Conservation (phyloP, 1,284 basidiomycete genomes). For the Inonotus obliquus region DNA sequence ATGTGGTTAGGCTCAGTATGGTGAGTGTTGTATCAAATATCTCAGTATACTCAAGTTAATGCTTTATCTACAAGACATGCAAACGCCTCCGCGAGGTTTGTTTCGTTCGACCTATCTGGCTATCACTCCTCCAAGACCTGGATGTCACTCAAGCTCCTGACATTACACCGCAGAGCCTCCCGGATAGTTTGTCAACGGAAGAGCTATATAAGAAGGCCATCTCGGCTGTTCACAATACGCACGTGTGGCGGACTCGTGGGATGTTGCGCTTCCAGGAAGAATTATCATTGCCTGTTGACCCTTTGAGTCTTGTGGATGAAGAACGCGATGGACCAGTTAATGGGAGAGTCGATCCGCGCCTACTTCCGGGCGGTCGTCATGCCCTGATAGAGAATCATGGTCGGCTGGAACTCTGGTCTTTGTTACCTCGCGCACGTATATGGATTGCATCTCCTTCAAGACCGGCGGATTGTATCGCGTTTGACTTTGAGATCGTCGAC, state of each 20-base stretch:
- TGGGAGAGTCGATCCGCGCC: background rate
- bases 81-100: background rate
- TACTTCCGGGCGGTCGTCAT: background rate
- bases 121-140: background rate
- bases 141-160: background rate
- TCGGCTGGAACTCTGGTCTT: slow-evolving; percentile 2
- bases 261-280: background rate
- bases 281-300: background rate
- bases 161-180: background rate
- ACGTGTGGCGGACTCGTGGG: background rate
- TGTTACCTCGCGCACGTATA: background rate
- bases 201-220: background rate
- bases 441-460: background rate
- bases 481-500: slow-evolving; percentile 6
- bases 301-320: background rate
- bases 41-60: background rate
- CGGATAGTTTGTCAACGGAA: background rate
- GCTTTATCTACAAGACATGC: background rate
- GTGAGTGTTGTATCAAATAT: background rate
- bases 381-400: slow-evolving; percentile 4
- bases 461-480: slow-evolving; percentile 1
- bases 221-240: background rate
- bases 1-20: slow-evolving; percentile 3
- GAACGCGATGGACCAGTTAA: background rate
- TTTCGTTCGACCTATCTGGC: background rate